Base-by-base conservation (phyloP, 1,139 yeast species). In the Hyphopichia burtonii region DNA sequence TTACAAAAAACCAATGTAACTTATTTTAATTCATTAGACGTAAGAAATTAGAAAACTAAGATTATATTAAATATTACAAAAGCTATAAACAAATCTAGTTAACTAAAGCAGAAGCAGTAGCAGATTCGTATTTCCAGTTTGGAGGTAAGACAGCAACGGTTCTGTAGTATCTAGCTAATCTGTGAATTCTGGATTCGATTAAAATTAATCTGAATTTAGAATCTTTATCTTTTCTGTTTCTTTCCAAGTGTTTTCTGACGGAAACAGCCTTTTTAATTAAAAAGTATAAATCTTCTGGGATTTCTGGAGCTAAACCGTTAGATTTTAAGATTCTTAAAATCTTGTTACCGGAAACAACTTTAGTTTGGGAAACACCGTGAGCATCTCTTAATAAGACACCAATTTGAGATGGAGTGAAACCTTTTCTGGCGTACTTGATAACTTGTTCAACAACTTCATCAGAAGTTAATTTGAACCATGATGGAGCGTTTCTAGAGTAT, bases 81-180 rank as follows among this genome's bases (percentile, higher is more conserved):
- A 25, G 28, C 28, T 25, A 25, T 25, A 28, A 36, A 36, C 20
- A 11, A 36, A 66, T 68, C 74, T 89, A 91, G 86, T 91, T 91
- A 71, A 94, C 99, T 79, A 94, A 85, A 77, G 99, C 95, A 69
- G 99, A 93, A 71, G 99, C 99, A 71, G 99, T 94, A 72, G 99
- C 96, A 62, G 99, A 91, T 82, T 93, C 99, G 95, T 86, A 93
- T 83, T 93, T 93, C 98, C 98, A 93, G 93, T 87, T 90, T 74
- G 99, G 98, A 67, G 99, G 98, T 71, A 93, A 86, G 68, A 93
- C 98, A 71, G 96, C 82, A 65, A 89, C 96, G 66, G 96, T 88
- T 89, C 96, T 91, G 96, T 93, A 93, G 94, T 93, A 93, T 84
- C 99, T 89, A 64, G 99, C 96, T 76, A 93, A 88, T 86, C 99